Evolutionary conservation across 768 basidiomycete genomes (phyloP).

Genomic region (Trametes meyenii): DNA sequence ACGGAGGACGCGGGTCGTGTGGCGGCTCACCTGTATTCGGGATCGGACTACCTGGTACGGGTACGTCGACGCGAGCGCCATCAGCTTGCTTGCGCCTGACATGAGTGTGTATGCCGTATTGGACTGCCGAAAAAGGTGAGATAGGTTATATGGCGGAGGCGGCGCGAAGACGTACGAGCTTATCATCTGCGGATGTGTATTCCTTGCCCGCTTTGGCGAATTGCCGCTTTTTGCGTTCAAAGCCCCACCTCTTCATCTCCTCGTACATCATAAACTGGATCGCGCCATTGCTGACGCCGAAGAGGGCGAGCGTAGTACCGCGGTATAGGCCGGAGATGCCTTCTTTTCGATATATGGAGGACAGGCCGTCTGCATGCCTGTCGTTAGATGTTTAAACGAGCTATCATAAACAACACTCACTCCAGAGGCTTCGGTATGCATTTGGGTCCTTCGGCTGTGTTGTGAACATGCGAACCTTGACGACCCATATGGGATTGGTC

Average conservation of each 20-base stretch:
- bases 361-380: constrained; percentile 61
- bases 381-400: background rate
- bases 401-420: constrained; percentile 45
- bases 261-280: constrained; percentile 97
- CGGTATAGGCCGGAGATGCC: constrained; percentile 82
- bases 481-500: constrained; percentile 98
- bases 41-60: constrained; percentile 98
- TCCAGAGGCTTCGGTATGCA: constrained; percentile 80
- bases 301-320: constrained; percentile 84
- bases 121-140: constrained; percentile 53
- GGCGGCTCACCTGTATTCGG: constrained; percentile 72
- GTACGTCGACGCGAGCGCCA: constrained; percentile 84
- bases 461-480: constrained; percentile 97
- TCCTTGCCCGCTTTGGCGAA: constrained; percentile 60
- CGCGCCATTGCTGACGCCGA: constrained; percentile 94
- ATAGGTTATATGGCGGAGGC: background rate
- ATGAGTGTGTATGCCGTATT: constrained; percentile 91
- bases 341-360: constrained; percentile 69
- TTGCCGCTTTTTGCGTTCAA: constrained; percentile 71
- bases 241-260: constrained; percentile 90
- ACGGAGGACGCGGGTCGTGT: constrained; percentile 4
- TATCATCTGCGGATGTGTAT: constrained; percentile 78
- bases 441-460: constrained; percentile 63
- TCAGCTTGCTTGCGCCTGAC: constrained; percentile 88
- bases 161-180: constrained; percentile 63